Percentiles rank a stretch among this genome's conserved stretches.
Evolutionary conservation across 768 basidiomycete species (phyloP).

Genomic region (Mycena vitilis): DNA sequence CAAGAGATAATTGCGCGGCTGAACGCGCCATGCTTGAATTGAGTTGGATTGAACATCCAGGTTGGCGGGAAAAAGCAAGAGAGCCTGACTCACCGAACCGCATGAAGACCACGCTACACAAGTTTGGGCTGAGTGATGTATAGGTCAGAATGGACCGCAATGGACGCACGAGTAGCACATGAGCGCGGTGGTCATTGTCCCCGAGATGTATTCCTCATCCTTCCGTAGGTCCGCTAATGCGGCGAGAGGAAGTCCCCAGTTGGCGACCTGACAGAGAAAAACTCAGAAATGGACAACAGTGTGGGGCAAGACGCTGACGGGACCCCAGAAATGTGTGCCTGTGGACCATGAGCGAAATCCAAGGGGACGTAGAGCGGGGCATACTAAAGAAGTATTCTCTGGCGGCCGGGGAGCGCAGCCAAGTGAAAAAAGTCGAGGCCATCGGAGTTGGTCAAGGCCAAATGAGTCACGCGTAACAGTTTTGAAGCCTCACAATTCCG

Average conservation of each 20-base stretch:
- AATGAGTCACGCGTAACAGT: neutral
- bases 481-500: neutral
- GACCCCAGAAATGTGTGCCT: constrained; percentile 99
- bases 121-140: constrained; percentile 15
- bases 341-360: constrained; percentile 11
- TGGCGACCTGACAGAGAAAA: constrained; percentile 78
- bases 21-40: constrained; percentile 87
- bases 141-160: constrained; percentile 15
- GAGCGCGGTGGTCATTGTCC: constrained; percentile 94
- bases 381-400: constrained; percentile 95
- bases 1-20: constrained; percentile 95
- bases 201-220: constrained; percentile 97
- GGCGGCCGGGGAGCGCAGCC: constrained; percentile 92
- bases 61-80: constrained; percentile 9
- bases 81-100: constrained; percentile 77
- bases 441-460: constrained; percentile 51
- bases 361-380: constrained; percentile 48
- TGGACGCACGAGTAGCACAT: constrained; percentile 89
- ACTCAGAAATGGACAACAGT: constrained; percentile 28
- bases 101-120: constrained; percentile 84
- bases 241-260: constrained; percentile 97
- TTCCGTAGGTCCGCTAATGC: constrained; percentile 91
- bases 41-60: constrained; percentile 15
- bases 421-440: constrained; percentile 88
- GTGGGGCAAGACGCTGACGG: constrained; percentile 66